Percentiles rank a stretch among this genome's conserved stretches.
Evolutionary conservation across 352 stramenopile genomes (phyloP).

Genomic region (Globisporangium viniferum): DNA sequence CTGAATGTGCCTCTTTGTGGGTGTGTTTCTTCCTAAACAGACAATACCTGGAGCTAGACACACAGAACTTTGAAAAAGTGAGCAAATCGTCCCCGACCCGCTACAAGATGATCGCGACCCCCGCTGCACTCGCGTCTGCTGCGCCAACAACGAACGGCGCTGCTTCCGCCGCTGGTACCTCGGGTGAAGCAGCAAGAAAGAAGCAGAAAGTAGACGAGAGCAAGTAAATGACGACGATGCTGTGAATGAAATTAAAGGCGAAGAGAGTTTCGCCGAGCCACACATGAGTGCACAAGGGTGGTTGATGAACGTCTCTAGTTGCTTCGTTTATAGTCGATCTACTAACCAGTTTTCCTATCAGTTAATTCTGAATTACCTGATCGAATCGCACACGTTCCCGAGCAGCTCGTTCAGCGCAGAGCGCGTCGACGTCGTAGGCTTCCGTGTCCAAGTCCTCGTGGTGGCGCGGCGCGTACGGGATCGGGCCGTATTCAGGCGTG

Average conservation of each 20-base stretch:
- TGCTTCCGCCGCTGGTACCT: background rate
- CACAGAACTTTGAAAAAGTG: constrained; percentile 31
- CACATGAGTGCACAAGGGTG: background rate
- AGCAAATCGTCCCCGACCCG: constrained; percentile 17
- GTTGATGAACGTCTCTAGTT: background rate
- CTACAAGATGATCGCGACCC: constrained; percentile 24
- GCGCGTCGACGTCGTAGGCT: constrained; percentile 49
- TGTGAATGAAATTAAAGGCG: constrained; percentile 4
- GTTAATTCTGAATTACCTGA: background rate
- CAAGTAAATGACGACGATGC: constrained; percentile 8
- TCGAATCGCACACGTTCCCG: constrained; percentile 35
- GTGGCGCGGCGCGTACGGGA: constrained; percentile 50
- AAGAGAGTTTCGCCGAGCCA: background rate
- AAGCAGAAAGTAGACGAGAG: constrained; percentile 22
- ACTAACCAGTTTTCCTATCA: background rate
- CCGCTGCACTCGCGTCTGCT: background rate
- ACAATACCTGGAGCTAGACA: constrained; percentile 33
- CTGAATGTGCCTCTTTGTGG: background rate
- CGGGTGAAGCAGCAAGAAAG: constrained; percentile 21
- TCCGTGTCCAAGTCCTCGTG: constrained; percentile 24
- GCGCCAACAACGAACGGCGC: constrained; percentile 3
- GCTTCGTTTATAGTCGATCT: background rate
- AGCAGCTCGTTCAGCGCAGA: constrained; percentile 37
- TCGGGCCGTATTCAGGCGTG: constrained; percentile 71
- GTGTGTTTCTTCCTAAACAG: constrained; percentile 5